Conservation (phyloP, 2,329 filamentous ascomycete species). For the Fusarium sarcochroum region DNA sequence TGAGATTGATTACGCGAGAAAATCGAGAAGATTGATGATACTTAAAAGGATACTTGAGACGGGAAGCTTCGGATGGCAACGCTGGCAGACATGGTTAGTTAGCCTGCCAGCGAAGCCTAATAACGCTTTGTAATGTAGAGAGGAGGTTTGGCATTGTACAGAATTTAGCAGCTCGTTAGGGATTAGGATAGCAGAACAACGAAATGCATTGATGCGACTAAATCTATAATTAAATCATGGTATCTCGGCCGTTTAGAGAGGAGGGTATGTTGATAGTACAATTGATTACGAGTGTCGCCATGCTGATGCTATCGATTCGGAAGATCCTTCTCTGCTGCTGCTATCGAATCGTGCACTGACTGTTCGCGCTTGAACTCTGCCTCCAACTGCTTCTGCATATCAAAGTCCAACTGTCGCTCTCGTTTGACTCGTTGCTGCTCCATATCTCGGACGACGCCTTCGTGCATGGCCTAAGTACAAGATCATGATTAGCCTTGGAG, state of each 20-base stretch:
- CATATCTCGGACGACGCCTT: conserved; percentile 93
- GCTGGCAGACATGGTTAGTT: conserved; percentile 21
- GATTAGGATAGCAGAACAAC: conserved; percentile 43
- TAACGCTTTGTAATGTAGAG: conserved; percentile 46
- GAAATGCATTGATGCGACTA: conserved; percentile 42
- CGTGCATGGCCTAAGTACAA: conserved; percentile 85
- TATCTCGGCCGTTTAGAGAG: conserved; percentile 29
- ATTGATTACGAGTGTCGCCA: neutral
- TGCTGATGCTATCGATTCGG: conserved; percentile 45
- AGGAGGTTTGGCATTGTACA: conserved; percentile 34
- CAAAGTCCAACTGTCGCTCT: conserved; percentile 94
- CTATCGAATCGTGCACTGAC: conserved; percentile 70
- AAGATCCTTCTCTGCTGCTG: conserved; percentile 42
- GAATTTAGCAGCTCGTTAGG: conserved; percentile 34
- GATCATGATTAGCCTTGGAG: conserved; percentile 18
- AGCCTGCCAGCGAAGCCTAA: conserved; percentile 13
- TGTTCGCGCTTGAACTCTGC: conserved; percentile 92
- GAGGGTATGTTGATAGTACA: conserved; percentile 32
- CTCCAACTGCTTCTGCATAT: conserved; percentile 88
- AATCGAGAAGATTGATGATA: conserved; percentile 23
- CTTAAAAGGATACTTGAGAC: conserved; percentile 24
- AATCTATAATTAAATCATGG: conserved; percentile 13
- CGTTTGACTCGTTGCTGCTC: conserved; percentile 92
- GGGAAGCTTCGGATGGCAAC: conserved; percentile 11
- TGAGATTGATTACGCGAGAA: conserved; percentile 43